Evolutionary conservation across 257 asterid species (phyloP).

Genomic region (Salvia rosmarinus): DNA sequence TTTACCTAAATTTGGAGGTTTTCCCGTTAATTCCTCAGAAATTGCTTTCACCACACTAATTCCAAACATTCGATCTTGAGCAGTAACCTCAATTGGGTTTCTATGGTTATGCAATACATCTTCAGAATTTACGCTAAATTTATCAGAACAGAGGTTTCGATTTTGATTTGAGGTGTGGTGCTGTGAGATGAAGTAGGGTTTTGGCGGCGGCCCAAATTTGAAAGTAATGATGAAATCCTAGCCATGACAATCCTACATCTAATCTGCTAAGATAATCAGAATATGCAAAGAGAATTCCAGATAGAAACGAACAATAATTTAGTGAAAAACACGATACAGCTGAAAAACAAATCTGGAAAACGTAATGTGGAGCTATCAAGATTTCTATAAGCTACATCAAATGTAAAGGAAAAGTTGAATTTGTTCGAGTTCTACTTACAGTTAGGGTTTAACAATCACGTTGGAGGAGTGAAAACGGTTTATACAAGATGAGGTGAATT

Average conservation of each 20-base stretch:
- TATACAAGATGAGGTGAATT: not conserved
- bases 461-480: constrained; percentile 2
- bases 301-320: constrained; percentile 2
- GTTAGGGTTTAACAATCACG: not conserved
- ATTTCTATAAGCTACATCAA: not conserved
- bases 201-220: constrained; percentile 48
- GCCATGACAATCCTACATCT: constrained; percentile 47
- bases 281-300: not conserved
- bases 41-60: constrained; percentile 21
- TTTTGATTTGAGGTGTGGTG: constrained; percentile 35
- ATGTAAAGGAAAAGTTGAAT: not conserved
- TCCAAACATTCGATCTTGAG: constrained; percentile 36
- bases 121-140: constrained; percentile 32
- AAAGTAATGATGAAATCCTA: constrained; percentile 42
- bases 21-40: constrained; percentile 33
- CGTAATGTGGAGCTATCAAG: not conserved
- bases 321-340: not conserved
- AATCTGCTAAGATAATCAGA: not conserved
- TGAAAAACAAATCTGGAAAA: not conserved
- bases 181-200: constrained; percentile 40
- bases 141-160: constrained; percentile 44
- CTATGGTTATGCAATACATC: constrained; percentile 33
- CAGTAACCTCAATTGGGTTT: constrained; percentile 34
- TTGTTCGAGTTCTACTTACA: constrained; percentile 1
- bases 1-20: constrained; percentile 36